A percentile compares a stretch with the other conserved stretches of the same genome.
phyloP scores from a whole-genome alignment of 768 basidiomycete genomes.

The Auriculariales sp. region DNA sequence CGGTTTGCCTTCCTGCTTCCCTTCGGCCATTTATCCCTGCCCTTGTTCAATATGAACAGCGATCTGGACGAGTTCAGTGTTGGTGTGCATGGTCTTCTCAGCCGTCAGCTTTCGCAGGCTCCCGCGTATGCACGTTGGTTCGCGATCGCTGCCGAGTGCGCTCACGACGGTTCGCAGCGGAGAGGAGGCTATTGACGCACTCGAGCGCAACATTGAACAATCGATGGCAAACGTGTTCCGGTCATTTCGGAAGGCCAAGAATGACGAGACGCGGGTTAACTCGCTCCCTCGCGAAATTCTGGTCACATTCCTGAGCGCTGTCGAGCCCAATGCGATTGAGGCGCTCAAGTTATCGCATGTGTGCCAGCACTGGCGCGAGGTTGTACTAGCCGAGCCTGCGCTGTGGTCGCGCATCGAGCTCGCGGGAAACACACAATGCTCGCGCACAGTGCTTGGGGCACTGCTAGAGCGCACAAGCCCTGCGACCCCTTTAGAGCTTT shows the following conservation, averaged over 20 bases:
- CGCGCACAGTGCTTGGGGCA: not conserved
- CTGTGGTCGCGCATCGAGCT: not conserved
- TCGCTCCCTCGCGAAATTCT: not conserved
- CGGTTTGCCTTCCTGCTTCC: too few species aligned
- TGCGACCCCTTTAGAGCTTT: not conserved
- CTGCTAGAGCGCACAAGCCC: not conserved
- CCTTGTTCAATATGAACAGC: too few species aligned
- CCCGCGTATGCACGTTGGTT: not conserved
- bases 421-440: not conserved
- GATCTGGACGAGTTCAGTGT: slow-evolving; percentile 1
- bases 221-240: not conserved
- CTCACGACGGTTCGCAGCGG: not conserved
- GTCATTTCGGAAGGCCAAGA: not conserved
- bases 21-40: too few species aligned
- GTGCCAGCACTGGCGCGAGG: not conserved
- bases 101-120: not conserved
- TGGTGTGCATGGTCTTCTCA: not conserved
- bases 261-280: not conserved
- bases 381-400: not conserved
- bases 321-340: not conserved
- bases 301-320: not conserved
- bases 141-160: not conserved
- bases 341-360: not conserved
- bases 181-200: not conserved
- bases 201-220: not conserved